Percentiles rank a stretch among this genome's conserved stretches.
Evolutionary conservation across 805 yeast species (phyloP).

Genomic region (Jamesozyma rosinii): DNA sequence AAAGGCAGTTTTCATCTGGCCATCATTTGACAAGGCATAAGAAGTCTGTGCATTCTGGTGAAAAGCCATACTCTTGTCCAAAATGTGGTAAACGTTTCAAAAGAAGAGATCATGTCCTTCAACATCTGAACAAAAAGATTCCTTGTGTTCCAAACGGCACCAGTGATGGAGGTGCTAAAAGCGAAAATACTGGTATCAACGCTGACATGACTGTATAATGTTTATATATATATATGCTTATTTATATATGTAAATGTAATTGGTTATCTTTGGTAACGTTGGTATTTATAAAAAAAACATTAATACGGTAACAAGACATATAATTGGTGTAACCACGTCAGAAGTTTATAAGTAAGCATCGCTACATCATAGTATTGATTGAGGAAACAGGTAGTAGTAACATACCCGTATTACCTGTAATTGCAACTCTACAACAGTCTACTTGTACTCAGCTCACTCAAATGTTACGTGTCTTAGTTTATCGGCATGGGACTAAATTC

Average conservation of each 20-base stretch:
- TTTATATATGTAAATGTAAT: not conserved
- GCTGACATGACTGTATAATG: not conserved
- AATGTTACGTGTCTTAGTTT: too few relatives aligned
- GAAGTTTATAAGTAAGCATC: too few relatives aligned
- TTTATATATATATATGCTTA: not conserved
- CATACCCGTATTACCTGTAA: too few relatives aligned
- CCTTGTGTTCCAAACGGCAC: constrained; percentile 22
- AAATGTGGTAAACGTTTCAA: constrained; percentile 32
- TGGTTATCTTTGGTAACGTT: too few relatives aligned
- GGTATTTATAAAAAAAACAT: too few relatives aligned
- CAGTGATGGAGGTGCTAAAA: not conserved
- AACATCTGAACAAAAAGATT: constrained; percentile 31
- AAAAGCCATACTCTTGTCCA: constrained; percentile 32
- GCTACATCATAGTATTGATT: too few relatives aligned
- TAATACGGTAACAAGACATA: too few relatives aligned
- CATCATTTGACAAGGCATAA: constrained; percentile 33
- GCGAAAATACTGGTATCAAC: not conserved
- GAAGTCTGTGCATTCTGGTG: constrained; percentile 33
- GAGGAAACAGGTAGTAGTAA: too few relatives aligned
- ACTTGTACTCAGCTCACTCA: too few relatives aligned
- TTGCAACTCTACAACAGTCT: too few relatives aligned
- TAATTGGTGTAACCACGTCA: too few relatives aligned
- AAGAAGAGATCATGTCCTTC: constrained; percentile 33
- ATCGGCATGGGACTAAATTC: too few relatives aligned
- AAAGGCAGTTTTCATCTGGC: constrained; percentile 31